These are phyloP conservation scores for Leishmania gerbilli DNA, from an alignment of 208 protist genomes.

Conservation along the genomic window DNA sequence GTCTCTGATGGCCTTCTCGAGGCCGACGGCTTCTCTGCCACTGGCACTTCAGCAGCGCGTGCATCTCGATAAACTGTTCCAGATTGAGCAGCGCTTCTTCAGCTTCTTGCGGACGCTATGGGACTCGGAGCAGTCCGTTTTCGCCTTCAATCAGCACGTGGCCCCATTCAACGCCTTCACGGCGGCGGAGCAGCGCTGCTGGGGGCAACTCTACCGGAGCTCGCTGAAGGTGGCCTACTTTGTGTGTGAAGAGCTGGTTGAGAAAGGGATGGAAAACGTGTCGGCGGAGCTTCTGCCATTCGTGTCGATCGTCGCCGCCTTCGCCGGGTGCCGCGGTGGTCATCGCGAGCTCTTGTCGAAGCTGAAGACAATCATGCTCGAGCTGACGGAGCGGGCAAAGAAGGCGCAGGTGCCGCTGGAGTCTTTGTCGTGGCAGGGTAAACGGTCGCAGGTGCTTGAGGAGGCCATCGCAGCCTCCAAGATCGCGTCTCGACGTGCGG, in stretches of 20 bases:
- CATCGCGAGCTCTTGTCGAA: constrained; percentile 74
- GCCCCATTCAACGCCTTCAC: constrained; percentile 54
- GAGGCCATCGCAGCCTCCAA: constrained; percentile 30
- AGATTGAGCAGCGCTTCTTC: constrained; percentile 19
- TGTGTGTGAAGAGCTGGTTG: constrained; percentile 59
- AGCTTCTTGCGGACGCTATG: constrained; percentile 27
- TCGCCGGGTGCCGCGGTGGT: constrained; percentile 69
- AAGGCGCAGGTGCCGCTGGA: constrained; percentile 64
- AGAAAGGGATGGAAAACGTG: constrained; percentile 52
- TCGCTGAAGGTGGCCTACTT: constrained; percentile 65
- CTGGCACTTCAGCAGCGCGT: constrained; percentile 30
- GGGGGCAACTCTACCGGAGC: constrained; percentile 71
- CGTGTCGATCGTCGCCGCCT: constrained; percentile 60
- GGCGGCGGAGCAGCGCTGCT: constrained; percentile 40
- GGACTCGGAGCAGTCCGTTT: constrained; percentile 47
- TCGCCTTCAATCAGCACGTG: constrained; percentile 61
- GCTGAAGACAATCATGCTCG: constrained; percentile 58
- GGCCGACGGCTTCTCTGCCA: constrained; percentile 9
- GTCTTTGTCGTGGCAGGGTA: constrained; percentile 23
- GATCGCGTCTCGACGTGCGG: constrained; percentile 19
- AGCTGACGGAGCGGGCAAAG: constrained; percentile 72
- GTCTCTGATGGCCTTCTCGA: neutral
- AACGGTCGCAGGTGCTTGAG: constrained; percentile 38
- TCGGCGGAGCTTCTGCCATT: constrained; percentile 57
- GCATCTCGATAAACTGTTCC: constrained; percentile 9